A percentile compares a stretch with the other conserved stretches of the same genome.
Evolutionary conservation across 441 rosid genomes (phyloP).

Genomic region (Manihot esculenta): DNA sequence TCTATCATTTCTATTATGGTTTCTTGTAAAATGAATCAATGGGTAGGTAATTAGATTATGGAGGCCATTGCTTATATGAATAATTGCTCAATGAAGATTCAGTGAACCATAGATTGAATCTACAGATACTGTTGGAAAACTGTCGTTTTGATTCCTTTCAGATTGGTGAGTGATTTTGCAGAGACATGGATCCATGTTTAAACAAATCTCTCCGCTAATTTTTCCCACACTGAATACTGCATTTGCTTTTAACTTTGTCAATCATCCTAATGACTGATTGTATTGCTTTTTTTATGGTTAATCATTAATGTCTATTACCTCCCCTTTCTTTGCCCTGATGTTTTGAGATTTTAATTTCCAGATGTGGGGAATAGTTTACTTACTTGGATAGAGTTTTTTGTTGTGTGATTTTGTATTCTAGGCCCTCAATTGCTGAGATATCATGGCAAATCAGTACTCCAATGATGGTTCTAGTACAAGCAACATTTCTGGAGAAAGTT

Average conservation of each 20-base stretch:
- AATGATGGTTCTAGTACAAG: constrained; percentile 58
- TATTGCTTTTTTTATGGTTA: background rate
- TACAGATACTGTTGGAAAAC: background rate
- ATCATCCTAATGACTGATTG: background rate
- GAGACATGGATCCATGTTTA: background rate
- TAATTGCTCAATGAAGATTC: constrained; percentile 3
- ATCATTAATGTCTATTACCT: background rate
- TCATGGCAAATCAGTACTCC: constrained; percentile 64
- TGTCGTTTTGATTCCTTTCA: background rate
- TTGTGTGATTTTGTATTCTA: constrained; percentile 1
- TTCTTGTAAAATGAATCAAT: constrained; percentile 6
- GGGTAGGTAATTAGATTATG: background rate
- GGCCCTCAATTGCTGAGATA: constrained; percentile 21
- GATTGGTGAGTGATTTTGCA: background rate
- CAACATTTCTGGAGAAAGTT: constrained; percentile 44
- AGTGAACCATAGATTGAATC: background rate
- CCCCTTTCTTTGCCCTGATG: no score
- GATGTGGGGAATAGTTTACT: background rate
- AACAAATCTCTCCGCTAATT: background rate
- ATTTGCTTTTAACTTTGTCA: background rate
- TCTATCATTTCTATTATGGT: background rate
- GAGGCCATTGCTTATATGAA: background rate
- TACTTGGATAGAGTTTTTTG: background rate
- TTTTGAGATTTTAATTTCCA: background rate
- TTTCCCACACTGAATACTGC: background rate